Evolutionary conservation across 75 land plant genomes (phyloP), one percentile per base, ranked within the genome.

Genomic region (Selaginella tamariscina): DNA sequence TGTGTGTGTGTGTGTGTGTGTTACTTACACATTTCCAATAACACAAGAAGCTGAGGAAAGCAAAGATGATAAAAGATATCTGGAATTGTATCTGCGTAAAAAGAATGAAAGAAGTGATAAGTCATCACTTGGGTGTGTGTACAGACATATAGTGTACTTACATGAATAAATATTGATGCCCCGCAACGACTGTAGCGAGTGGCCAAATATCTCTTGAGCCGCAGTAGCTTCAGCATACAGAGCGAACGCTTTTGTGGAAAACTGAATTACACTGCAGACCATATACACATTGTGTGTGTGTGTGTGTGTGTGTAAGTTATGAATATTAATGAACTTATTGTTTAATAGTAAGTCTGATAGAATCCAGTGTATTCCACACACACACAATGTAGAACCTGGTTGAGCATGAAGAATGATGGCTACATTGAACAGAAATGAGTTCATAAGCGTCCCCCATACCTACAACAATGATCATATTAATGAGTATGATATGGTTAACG

Each of bases 181-280:
- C 21, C 62, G 5, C 62, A 59, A 59, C 8, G 62, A 59, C 62
- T 59, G n/a, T 8, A 59, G 26, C 26, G 62, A 23, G 26, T 59
- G 62, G 62, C 62, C 62, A 59, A 59, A 59, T 23, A 59, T 59
- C n/a, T 59, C 62, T 21, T 59, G 62, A 59, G 62, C 62, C 8
- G 62, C 62, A 59, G 62, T 59, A 23, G 62, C 62, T 59, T 59
- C 62, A 23, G 62, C 62, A n/a, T 59, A 59, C 62, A 59, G 23
- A 9, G 62, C 8, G 23, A 59, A 59, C 8, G 62, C 62, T 21
- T 59, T 59, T 21, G 62, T 59, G 26, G n/a, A 59, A n/a, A 59
- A 59, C 21, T 59, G 62, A 27, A 59, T 59, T 8, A 59, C 62
- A 23, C 62, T 59, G 62, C 62, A 59, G 8, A 21, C 62, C n/a